Percentiles rank a stretch among this genome's conserved stretches.
Evolutionary conservation across 306 rosid species (phyloP).

Genomic region (Styphnolobium japonicum): DNA sequence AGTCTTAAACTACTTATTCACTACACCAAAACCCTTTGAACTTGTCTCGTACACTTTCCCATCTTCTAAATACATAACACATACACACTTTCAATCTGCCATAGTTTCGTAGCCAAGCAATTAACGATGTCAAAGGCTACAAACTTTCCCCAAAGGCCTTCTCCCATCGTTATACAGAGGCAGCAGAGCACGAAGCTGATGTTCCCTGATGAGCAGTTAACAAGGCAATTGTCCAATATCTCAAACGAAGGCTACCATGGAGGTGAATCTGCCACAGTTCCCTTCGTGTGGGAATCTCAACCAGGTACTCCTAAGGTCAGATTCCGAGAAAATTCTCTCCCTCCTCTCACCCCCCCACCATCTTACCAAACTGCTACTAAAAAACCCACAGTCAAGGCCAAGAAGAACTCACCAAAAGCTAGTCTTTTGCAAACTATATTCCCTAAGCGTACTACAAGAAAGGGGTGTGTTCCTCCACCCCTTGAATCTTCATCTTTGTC

Average conservation of each 20-base stretch:
- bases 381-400: slow-evolving; percentile 5
- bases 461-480: neutral
- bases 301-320: slow-evolving; percentile 52
- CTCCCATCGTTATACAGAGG: slow-evolving; percentile 4
- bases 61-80: slow-evolving; percentile 3
- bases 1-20: slow-evolving; percentile 36
- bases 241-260: slow-evolving; percentile 42
- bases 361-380: slow-evolving; percentile 36
- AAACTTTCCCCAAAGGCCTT: slow-evolving; percentile 21
- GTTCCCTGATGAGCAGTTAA: slow-evolving; percentile 4
- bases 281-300: slow-evolving; percentile 50
- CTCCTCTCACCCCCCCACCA: slow-evolving; percentile 53
- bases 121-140: slow-evolving; percentile 32
- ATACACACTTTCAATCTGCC: neutral
- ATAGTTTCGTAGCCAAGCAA: neutral
- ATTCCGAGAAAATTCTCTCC: slow-evolving; percentile 24
- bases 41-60: slow-evolving; percentile 22
- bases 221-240: slow-evolving; percentile 29
- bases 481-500: slow-evolving; percentile 16
- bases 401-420: slow-evolving; percentile 25
- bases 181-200: slow-evolving; percentile 2
- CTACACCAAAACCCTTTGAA: slow-evolving; percentile 44
- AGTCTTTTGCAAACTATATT: slow-evolving; percentile 39
- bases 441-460: slow-evolving; percentile 32
- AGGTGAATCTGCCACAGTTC: slow-evolving; percentile 31